Base-by-base conservation (phyloP, 768 basidiomycete species). In the Leccinum arenicola region DNA sequence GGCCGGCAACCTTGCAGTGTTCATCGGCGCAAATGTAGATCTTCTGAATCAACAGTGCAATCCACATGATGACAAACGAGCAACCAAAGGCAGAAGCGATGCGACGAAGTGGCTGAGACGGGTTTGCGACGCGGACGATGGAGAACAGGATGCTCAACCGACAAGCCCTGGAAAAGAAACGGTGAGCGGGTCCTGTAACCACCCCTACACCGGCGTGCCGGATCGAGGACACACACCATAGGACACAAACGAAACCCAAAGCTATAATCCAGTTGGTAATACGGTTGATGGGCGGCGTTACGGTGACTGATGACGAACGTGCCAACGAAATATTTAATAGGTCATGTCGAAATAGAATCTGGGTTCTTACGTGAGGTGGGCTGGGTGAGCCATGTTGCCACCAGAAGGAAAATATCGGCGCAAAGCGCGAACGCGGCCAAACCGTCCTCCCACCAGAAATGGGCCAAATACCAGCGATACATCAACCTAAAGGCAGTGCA, bases 391-490 rank as follows among this genome's bases (percentile, higher is more conserved):
- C 38, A 57, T 7, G 56, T 50, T 3, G 59, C 40, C 8, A 51
- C 53, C 2, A 72, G 49, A 53, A 61, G 62, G 27, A 58, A 0
- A 3, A 64, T 21, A 6, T 72, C 71, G n/a, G 45, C 48, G 10
- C 14, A 31, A 15, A 73, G 61, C 6, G 69, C 73, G 1, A 69
- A 40, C n/a, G 55, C 50, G 3, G 65, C 69, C 63, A 62, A 69
- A 6, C 49, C 59, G 35, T 73, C 73, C 43, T 74, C 71, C 73
- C 71, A 73, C 67, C 73, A 69, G 19, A 71, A 71, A 17, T 51
- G 50, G 4, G 54, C 33, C 52, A 55, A 68, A 40, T 61, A 52
- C 60, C 61, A 61, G 29, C 69, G 64, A 53, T 68, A 68, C 4
- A 15, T 1, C 8, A 74, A 17, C 52, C 71, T 61, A n/a, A 69